Conservation (phyloP, 2,329 filamentous ascomycete species). For the Triangularia setosa region DNA sequence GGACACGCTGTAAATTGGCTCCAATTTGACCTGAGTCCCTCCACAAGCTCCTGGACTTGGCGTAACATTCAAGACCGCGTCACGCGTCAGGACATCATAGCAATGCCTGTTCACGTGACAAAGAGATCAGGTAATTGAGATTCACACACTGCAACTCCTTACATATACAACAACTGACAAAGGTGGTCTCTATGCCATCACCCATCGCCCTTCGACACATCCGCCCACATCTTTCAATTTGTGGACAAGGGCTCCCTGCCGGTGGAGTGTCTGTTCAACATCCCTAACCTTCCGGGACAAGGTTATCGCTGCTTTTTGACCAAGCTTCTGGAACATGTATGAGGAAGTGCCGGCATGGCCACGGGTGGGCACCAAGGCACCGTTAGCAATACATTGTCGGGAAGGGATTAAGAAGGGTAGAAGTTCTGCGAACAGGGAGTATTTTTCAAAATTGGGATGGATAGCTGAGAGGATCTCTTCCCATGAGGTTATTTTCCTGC, state of each 20-base stretch:
- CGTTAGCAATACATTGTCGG: neutral
- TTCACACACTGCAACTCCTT: no score
- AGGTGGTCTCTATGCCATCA: neutral
- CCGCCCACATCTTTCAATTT: neutral
- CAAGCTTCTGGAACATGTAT: neutral
- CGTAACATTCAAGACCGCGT: constrained; percentile 14
- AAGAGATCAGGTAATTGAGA: neutral
- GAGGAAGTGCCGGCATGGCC: neutral
- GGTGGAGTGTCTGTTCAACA: neutral
- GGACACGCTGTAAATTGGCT: constrained; percentile 3
- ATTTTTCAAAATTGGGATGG: neutral
- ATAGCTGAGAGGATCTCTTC: neutral
- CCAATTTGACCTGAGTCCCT: constrained; percentile 2
- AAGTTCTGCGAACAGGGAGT: neutral
- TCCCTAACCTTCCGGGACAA: neutral
- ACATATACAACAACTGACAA: no score
- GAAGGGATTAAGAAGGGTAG: neutral
- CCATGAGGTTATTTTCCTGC: neutral
- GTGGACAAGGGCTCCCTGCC: neutral
- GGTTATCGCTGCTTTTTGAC: neutral
- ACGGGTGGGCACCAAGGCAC: neutral
- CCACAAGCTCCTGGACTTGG: constrained; percentile 1
- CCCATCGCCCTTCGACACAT: neutral
- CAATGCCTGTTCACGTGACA: constrained; percentile 16
- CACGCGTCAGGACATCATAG: constrained; percentile 21